These are phyloP conservation scores for Suillus decipiens DNA, from an alignment of 768 basidiomycete species.

Conservation along the genomic window DNA sequence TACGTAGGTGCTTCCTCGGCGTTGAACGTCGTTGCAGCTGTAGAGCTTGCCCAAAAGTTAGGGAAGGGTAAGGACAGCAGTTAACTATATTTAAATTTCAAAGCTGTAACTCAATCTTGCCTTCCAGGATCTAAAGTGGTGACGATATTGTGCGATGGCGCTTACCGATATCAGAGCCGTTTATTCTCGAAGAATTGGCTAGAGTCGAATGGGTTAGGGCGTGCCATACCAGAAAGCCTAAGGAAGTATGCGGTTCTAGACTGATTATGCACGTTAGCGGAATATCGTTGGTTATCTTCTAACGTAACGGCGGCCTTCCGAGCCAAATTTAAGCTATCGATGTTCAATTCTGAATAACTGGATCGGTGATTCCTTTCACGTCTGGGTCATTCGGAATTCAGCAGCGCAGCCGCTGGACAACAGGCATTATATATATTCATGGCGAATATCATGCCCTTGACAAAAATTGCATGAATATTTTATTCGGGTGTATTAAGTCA, in stretches of 20 bases:
- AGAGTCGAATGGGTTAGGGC: slow-evolving; percentile 70
- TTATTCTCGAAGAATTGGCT: slow-evolving; percentile 95
- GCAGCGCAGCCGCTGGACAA: neutral
- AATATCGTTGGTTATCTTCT: neutral
- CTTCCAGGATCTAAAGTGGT: slow-evolving; percentile 74
- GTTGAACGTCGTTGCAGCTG: slow-evolving; percentile 92
- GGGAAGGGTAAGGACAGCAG: slow-evolving; percentile 61
- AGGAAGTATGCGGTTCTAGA: slow-evolving; percentile 90
- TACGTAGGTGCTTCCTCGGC: slow-evolving; percentile 95
- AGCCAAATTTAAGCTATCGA: neutral
- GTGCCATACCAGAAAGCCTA: slow-evolving; percentile 79
- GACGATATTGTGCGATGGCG: slow-evolving; percentile 92
- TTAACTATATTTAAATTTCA: neutral
- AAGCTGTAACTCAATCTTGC: slow-evolving; percentile 8
- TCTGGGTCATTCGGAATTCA: neutral
- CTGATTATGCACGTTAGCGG: slow-evolving; percentile 30
- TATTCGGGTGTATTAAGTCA: neutral
- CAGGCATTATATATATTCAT: too few relatives aligned
- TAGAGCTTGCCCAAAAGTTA: slow-evolving; percentile 80
- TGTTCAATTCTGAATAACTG: neutral
- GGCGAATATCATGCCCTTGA: neutral
- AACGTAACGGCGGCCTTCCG: neutral
- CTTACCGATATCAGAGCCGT: slow-evolving; percentile 94
- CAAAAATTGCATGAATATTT: neutral
- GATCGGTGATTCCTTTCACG: neutral